These are phyloP conservation scores for Lachnellula cervina DNA, from an alignment of 2,329 filamentous ascomycete species.

Conservation along the genomic window DNA sequence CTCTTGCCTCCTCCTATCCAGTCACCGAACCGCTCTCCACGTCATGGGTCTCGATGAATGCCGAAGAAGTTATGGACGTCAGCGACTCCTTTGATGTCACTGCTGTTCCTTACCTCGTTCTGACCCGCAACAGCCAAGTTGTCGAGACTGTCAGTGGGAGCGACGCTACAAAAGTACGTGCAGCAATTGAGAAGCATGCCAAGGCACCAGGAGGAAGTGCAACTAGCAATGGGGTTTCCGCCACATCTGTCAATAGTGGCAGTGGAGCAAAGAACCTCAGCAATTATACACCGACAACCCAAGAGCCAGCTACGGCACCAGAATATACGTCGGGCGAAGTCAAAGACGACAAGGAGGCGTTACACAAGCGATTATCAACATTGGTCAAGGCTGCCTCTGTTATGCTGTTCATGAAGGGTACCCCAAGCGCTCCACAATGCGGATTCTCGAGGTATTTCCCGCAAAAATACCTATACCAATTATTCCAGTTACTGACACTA, in stretches of 20 bases:
- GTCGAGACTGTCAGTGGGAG: conserved; percentile 86
- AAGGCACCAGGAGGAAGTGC: conserved; percentile 11
- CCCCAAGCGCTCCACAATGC: conserved; percentile 78
- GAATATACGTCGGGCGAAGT: conserved; percentile 37
- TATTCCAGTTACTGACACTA: background rate
- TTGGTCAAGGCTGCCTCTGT: conserved; percentile 93
- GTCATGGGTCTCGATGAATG: conserved; percentile 86
- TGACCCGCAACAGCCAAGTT: conserved; percentile 69
- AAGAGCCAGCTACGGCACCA: conserved; percentile 24
- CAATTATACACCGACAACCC: conserved; percentile 20
- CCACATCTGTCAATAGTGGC: conserved; percentile 23
- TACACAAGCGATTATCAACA: conserved; percentile 74
- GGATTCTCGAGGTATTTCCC: conserved; percentile 62
- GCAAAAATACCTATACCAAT: background rate
- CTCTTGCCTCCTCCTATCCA: conserved; percentile 82
- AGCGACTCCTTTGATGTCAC: conserved; percentile 92
- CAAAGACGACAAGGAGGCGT: conserved; percentile 70
- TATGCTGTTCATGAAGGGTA: conserved; percentile 99
- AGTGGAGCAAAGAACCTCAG: conserved; percentile 38
- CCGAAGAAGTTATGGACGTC: conserved; percentile 88
- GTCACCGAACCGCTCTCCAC: conserved; percentile 61
- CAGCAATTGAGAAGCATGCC: conserved; percentile 79
- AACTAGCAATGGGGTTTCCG: conserved; percentile 8
- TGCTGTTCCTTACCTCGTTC: conserved; percentile 86
- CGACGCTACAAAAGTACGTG: conserved; percentile 79